A percentile compares a stretch with the other conserved stretches of the same genome.
These are phyloP conservation scores for Dryas alaskensis DNA, from an alignment of 306 rosid genomes.

Conservation along the genomic window DNA sequence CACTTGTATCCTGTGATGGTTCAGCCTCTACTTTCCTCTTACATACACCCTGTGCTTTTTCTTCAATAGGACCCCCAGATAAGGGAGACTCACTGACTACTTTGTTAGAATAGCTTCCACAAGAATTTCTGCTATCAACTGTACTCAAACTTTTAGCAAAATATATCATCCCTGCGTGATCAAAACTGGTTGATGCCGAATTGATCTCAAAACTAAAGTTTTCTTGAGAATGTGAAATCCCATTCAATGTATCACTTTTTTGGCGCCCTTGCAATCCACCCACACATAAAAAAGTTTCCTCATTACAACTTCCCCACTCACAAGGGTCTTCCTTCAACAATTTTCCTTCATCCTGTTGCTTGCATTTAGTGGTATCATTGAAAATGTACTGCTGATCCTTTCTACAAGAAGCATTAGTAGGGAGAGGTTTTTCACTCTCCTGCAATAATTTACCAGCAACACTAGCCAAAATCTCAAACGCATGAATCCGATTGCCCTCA, in stretches of 20 bases:
- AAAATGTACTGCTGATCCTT: constrained; percentile 23
- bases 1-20: constrained; percentile 16
- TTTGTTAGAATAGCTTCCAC: constrained; percentile 19
- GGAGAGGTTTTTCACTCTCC: constrained; percentile 35
- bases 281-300: constrained; percentile 18
- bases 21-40: constrained; percentile 41
- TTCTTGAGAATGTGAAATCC: constrained; percentile 22
- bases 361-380: constrained; percentile 21
- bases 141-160: constrained; percentile 17
- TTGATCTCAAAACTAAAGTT: constrained; percentile 13
- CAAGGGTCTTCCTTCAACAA: constrained; percentile 34
- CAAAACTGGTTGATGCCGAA: constrained; percentile 24
- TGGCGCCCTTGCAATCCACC: neutral
- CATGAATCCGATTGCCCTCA: constrained; percentile 43
- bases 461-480: constrained; percentile 70
- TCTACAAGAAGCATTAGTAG: constrained; percentile 20
- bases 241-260: constrained; percentile 39
- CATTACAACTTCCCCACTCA: constrained; percentile 38
- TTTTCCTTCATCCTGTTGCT: constrained; percentile 24
- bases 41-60: constrained; percentile 40
- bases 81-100: constrained; percentile 23
- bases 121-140: constrained; percentile 2
- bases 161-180: constrained; percentile 17
- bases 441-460: constrained; percentile 62
- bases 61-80: constrained; percentile 36